Evolutionary conservation across 2,329 filamentous ascomycete genomes (phyloP).

Genomic region (Colletotrichum sp.): DNA sequence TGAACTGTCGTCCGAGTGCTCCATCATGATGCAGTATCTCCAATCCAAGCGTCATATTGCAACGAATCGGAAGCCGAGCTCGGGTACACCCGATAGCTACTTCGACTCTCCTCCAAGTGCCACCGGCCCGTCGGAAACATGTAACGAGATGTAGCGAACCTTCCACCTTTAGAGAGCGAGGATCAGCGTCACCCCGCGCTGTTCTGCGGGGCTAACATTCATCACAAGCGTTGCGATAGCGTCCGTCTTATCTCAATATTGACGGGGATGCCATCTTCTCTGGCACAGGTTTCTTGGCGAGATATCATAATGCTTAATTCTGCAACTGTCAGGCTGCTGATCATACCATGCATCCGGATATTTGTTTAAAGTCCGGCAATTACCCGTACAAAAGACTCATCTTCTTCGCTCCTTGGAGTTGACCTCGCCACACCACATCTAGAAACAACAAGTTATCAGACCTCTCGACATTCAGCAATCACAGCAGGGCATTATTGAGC

Average conservation of each 20-base stretch:
- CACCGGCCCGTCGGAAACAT: not conserved
- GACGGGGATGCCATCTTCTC: not conserved
- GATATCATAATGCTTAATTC: not conserved
- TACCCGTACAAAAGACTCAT: rapidly evolving
- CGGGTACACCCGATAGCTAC: not conserved
- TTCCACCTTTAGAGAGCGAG: not conserved
- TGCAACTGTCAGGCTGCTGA: not conserved
- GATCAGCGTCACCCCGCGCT: not conserved
- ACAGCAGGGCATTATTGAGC: not conserved
- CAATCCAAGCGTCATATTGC: not conserved
- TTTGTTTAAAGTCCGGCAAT: not conserved
- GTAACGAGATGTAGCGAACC: not conserved
- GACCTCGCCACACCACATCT: not conserved
- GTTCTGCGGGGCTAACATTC: not conserved
- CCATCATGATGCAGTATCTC: not conserved
- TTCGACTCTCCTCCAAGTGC: not conserved
- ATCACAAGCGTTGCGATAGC: not conserved
- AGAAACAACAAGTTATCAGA: rapidly evolving
- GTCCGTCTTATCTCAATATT: not conserved
- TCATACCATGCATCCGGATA: not conserved
- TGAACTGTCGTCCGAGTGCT: not conserved
- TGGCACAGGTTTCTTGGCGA: not conserved
- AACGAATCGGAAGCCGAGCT: not conserved
- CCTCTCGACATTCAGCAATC: not conserved
- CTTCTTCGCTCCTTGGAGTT: not conserved